A percentile compares a stretch with the other conserved stretches of the same genome.
phyloP scores from a whole-genome alignment of 176 grass and related monocot species.

The Areca catechu region DNA sequence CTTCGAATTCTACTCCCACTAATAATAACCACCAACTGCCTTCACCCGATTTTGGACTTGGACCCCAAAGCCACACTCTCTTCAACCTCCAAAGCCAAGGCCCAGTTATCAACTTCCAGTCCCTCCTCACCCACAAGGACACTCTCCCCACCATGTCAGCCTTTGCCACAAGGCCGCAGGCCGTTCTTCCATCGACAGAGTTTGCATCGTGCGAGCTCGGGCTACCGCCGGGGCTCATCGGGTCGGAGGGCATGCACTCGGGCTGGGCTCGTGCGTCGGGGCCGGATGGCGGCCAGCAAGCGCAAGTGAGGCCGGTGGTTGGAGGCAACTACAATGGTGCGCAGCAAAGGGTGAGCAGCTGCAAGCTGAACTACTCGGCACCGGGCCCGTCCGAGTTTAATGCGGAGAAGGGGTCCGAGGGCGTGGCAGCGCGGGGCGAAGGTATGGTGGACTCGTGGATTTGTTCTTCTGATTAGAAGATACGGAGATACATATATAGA shows the following conservation, averaged over 20 bases:
- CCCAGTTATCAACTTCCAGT: not conserved
- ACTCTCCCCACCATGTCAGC: not conserved
- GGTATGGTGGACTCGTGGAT: slow-evolving; percentile 6
- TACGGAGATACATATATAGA: not conserved
- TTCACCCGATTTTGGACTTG: not conserved
- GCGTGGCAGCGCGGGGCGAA: not conserved
- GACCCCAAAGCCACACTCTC: not conserved
- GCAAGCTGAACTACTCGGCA: slow-evolving; percentile 3
- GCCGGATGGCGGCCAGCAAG: not conserved
- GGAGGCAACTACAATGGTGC: not conserved
- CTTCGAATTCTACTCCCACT: not conserved
- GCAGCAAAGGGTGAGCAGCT: not conserved
- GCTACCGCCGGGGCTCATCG: not conserved
- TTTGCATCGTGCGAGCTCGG: not conserved
- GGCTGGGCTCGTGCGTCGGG: not conserved
- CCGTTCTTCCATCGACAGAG: not conserved
- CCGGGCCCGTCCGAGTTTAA: not conserved
- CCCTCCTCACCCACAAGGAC: not conserved
- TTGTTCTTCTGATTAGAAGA: slow-evolving; percentile 2
- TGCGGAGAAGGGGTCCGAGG: too few species aligned
- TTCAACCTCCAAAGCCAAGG: not conserved
- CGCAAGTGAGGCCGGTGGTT: not conserved
- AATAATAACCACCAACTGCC: not conserved
- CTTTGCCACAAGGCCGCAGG: not conserved
- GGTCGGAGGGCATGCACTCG: not conserved